Evolutionary conservation across 202 grass and related monocot genomes (phyloP).

Genomic region (Dendrocalamus latiflorus): DNA sequence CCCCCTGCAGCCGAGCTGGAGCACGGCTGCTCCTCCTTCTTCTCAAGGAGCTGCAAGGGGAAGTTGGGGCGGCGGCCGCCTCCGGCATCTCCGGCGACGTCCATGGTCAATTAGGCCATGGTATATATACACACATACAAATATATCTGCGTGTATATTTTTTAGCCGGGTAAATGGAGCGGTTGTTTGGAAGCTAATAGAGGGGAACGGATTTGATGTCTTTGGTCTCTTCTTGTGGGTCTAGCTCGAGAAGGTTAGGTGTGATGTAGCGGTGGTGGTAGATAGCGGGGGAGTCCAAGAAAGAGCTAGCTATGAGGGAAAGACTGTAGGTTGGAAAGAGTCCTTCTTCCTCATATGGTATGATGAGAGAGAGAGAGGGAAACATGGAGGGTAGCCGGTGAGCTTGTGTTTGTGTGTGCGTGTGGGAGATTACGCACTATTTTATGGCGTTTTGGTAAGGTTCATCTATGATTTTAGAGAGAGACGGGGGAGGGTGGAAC

Average conservation of each 20-base stretch:
- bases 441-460: conserved; percentile 59
- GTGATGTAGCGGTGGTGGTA: conserved; percentile 36
- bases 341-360: conserved; percentile 50
- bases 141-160: conserved; percentile 28
- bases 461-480: conserved; percentile 32
- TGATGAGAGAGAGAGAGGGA: conserved; percentile 33
- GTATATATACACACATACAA: conserved; percentile 36
- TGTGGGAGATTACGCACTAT: conserved; percentile 73
- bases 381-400: not conserved
- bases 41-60: conserved; percentile 81
- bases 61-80: conserved; percentile 72
- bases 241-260: conserved; percentile 49
- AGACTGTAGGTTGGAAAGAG: conserved; percentile 54
- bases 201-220: conserved; percentile 49
- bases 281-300: conserved; percentile 22
- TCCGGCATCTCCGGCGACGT: conserved; percentile 48
- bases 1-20: conserved; percentile 53
- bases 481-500: not conserved
- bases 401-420: conserved; percentile 19
- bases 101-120: conserved; percentile 64
- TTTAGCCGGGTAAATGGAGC: conserved; percentile 24
- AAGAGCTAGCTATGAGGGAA: conserved; percentile 42
- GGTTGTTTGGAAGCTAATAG: conserved; percentile 34
- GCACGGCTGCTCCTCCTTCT: conserved; percentile 79
- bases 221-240: conserved; percentile 35